Percentiles rank a stretch among this genome's conserved stretches.
phyloP scores from a whole-genome alignment of 805 yeast species.

The Nakazawaea populi region DNA sequence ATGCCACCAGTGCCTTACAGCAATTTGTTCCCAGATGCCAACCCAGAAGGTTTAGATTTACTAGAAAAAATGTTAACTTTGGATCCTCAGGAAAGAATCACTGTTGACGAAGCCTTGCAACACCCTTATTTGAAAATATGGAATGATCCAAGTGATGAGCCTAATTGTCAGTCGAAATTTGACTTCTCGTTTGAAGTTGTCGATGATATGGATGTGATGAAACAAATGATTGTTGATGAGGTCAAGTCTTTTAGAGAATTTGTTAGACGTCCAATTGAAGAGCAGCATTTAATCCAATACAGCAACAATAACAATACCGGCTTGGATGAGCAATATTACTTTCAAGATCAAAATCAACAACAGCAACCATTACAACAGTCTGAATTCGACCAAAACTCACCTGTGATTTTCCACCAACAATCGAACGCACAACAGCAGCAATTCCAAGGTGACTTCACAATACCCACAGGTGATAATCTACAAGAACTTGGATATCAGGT shows the following conservation, averaged over 20 bases:
- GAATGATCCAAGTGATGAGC: slow-evolving; percentile 94
- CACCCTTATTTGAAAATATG: slow-evolving; percentile 88
- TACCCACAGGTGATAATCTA: slow-evolving; percentile 39
- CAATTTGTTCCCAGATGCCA: slow-evolving; percentile 75
- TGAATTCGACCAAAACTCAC: slow-evolving; percentile 14
- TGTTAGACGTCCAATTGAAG: slow-evolving; percentile 70
- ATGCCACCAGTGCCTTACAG: slow-evolving; percentile 75
- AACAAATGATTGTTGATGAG: slow-evolving; percentile 72
- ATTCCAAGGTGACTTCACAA: slow-evolving; percentile 23
- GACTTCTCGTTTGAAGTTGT: slow-evolving; percentile 85
- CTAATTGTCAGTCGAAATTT: slow-evolving; percentile 71
- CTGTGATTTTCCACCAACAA: slow-evolving; percentile 15
- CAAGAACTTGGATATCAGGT: slow-evolving; percentile 41
- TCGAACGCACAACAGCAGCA: slow-evolving; percentile 15
- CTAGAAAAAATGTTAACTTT: slow-evolving; percentile 75
- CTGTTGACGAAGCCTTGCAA: slow-evolving; percentile 80
- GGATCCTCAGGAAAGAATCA: slow-evolving; percentile 78
- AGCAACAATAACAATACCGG: slow-evolving; percentile 5
- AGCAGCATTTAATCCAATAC: slow-evolving; percentile 32
- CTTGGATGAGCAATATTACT: slow-evolving; percentile 12
- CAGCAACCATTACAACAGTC: slow-evolving; percentile 16
- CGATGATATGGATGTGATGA: slow-evolving; percentile 73
- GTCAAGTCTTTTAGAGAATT: slow-evolving; percentile 72
- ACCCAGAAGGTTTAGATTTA: slow-evolving; percentile 80
- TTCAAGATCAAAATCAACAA: slow-evolving; percentile 19